phyloP scores from a whole-genome alignment of 495 filamentous ascomycete species.

The Bathelium albidoporum region DNA sequence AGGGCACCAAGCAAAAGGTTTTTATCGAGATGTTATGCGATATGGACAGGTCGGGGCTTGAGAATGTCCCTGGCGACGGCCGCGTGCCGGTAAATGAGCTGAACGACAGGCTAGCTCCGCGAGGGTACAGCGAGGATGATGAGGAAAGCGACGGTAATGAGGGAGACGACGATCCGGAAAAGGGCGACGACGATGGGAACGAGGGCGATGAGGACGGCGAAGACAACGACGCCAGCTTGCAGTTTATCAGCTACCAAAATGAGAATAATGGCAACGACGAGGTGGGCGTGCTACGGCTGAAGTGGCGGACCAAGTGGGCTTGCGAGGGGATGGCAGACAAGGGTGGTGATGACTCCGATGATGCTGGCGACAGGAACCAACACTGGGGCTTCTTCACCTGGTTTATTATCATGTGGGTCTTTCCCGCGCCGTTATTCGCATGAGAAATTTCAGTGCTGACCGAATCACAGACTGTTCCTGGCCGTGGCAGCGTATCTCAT shows the following conservation, averaged over 20 bases:
- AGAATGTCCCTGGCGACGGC: conserved; percentile 44
- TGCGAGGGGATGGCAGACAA: conserved; percentile 44
- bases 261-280: conserved; percentile 38
- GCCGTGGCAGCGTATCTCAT: conserved; percentile 83
- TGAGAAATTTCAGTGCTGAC: not conserved
- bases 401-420: conserved; percentile 87
- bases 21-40: conserved; percentile 82
- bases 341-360: conserved; percentile 31
- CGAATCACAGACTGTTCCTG: conserved; percentile 60
- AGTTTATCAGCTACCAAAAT: conserved; percentile 57
- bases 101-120: conserved; percentile 19
- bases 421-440: not conserved
- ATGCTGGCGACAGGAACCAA: conserved; percentile 28
- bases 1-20: conserved; percentile 43
- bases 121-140: not conserved
- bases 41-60: conserved; percentile 53
- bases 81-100: conserved; percentile 22
- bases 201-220: conserved; percentile 24
- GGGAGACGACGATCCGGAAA: conserved; percentile 25
- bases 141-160: conserved; percentile 22
- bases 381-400: conserved; percentile 96
- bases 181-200: conserved; percentile 29
- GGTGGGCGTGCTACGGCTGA: conserved; percentile 52
- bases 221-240: conserved; percentile 44
- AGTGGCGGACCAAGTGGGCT: conserved; percentile 78